Conservation (phyloP, 2,329 filamentous ascomycete genomes). For the Sporothrix sp. region DNA sequence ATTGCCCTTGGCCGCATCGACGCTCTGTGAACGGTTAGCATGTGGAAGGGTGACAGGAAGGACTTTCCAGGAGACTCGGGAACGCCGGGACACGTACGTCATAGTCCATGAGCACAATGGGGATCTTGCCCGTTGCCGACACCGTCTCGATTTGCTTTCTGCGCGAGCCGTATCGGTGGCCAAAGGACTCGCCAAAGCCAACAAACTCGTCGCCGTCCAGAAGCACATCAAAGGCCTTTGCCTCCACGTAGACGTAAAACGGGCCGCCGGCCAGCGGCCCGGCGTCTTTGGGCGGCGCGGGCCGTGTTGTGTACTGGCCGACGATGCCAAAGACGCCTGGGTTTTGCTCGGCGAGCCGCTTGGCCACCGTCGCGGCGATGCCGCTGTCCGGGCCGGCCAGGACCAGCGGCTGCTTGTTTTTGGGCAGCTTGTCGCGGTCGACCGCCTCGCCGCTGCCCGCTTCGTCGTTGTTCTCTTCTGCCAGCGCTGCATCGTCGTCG, state of each 20-base stretch:
- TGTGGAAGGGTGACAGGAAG: too few relatives aligned
- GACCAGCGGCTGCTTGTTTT: conserved; percentile 48
- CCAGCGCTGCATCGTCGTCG: conserved; percentile 40
- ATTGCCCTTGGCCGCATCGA: conserved; percentile 48
- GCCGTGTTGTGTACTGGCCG: conserved; percentile 44
- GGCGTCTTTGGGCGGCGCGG: too few relatives aligned
- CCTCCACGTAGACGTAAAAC: conserved; percentile 41
- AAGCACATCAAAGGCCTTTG: conserved; percentile 46
- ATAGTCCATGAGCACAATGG: conserved; percentile 42
- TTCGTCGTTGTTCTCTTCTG: conserved; percentile 9
- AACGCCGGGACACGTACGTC: conserved; percentile 46
- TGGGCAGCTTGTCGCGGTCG: conserved; percentile 29
- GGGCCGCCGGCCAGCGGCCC: too few relatives aligned
- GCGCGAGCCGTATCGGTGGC: conserved; percentile 46
- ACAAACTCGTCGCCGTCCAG: conserved; percentile 51
- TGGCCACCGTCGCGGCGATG: conserved; percentile 55
- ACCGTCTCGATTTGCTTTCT: conserved; percentile 42
- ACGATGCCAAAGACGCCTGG: conserved; percentile 55
- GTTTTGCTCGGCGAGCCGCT: conserved; percentile 52
- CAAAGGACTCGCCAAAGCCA: conserved; percentile 43
- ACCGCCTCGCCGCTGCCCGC: conserved; percentile 16
- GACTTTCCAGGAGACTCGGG: too few relatives aligned
- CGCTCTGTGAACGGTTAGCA: conserved; percentile 31
- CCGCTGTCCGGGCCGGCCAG: conserved; percentile 55
- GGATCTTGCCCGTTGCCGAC: conserved; percentile 47